Evolutionary conservation across 768 basidiomycete species (phyloP).

Genomic region (Terana coerulea): DNA sequence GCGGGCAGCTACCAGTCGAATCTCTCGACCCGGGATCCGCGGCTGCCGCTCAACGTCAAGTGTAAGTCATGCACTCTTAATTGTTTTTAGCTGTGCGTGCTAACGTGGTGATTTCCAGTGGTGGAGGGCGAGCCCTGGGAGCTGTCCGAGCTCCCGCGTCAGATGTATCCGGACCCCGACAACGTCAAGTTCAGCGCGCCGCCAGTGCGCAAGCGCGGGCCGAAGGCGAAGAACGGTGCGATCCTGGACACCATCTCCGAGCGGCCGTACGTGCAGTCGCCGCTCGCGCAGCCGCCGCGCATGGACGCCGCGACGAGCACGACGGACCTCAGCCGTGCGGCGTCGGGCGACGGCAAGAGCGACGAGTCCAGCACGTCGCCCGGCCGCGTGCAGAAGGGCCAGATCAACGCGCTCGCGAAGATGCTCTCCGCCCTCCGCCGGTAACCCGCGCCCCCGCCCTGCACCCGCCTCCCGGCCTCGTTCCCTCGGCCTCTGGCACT

Average conservation of each 20-base stretch:
- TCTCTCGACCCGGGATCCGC: slow-evolving; percentile 1
- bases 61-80: slow-evolving; percentile 44
- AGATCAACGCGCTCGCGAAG: slow-evolving; percentile 88
- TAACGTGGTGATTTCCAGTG: slow-evolving; percentile 44
- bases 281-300: slow-evolving; percentile 31
- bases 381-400: slow-evolving; percentile 84
- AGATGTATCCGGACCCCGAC: slow-evolving; percentile 54
- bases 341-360: slow-evolving; percentile 18
- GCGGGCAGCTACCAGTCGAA: not conserved
- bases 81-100: not conserved
- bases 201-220: slow-evolving; percentile 50
- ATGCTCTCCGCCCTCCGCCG: slow-evolving; percentile 82
- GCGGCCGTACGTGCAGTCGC: slow-evolving; percentile 36
- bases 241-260: slow-evolving; percentile 75
- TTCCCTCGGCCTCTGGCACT: too few relatives aligned
- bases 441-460: slow-evolving; percentile 24
- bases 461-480: slow-evolving; percentile 3
- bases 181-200: slow-evolving; percentile 63
- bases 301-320: slow-evolving; percentile 71
- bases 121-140: slow-evolving; percentile 79
- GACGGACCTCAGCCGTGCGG: slow-evolving; percentile 51
- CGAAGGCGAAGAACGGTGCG: slow-evolving; percentile 49
- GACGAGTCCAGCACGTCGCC: slow-evolving; percentile 35
- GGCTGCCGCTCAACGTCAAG: slow-evolving; percentile 63
- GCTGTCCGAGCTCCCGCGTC: slow-evolving; percentile 63